Evolutionary conservation across 78 protist species (phyloP).

Genomic region (Dictyostelium discoideum): dicty_2.7 NC_007088.5:3749001-3749500

Average conservation of each 20-base stretch:
- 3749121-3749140: background rate
- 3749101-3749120: constrained; percentile 18
- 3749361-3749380: background rate
- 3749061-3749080: background rate
- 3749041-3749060: background rate
- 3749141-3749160: background rate
- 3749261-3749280: too few relatives aligned
- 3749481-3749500: background rate
- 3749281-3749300: background rate
- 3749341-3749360: background rate
- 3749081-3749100: background rate
- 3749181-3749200: background rate
- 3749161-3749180: background rate
- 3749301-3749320: background rate
- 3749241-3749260: background rate
- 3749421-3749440: constrained; percentile 3
- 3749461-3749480: constrained; percentile 43
- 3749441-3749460: constrained; percentile 35
- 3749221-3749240: background rate
- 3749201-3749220: background rate
- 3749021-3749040: background rate
- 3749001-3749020: background rate
- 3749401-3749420: constrained; percentile 12
- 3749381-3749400: constrained; percentile 13
- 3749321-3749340: background rate